Base-by-base conservation (phyloP, 345 rosid species). In the Hypericum perforatum region DNA sequence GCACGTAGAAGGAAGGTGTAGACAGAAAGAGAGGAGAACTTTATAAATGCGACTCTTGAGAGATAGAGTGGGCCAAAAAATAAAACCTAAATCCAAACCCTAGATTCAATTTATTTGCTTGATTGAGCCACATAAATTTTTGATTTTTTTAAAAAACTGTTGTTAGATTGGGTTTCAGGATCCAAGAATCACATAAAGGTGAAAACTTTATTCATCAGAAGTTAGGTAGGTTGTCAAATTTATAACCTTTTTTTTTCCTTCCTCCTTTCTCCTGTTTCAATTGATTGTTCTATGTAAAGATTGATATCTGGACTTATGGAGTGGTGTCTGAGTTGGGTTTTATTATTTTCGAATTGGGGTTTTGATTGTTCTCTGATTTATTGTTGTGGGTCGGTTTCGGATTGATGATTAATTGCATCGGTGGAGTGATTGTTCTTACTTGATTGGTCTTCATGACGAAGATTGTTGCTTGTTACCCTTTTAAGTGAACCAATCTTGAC, bases 21-120 rank as follows among this genome's bases (percentile, higher is more conserved):
- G 49, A 13, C 49, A 45, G 41, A 16, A 7, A 16, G 32, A 40
- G 54, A 43, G 54, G 8, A 50, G 12, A 46, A 42, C 39, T 49
- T 60, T 56, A 65, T 44, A 48, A 53, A 50, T 54, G 59, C 40
- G 71, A 43, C 50, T 55, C 68, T 68, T 63, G 16, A 54, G 65
- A 64, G 52, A 61, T 37, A 57, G 52, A 47, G 61, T 52, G 59
- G 63, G 49, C 62, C 50, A 63, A 56, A 15, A 46, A 40, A 37
- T 45, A 43, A 63, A 53, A 22, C 51, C 41, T n/a, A n/a, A 44
- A 48, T 46, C 57, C 69, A 62, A 73, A 71, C 77, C 84, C 90
- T 72, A 77, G 71, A 56, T 68, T 76, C 66, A 22, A 22, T 22
- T 22, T 22, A 1, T 22, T 22, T 22, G 32, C 59, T 60, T 74